These are phyloP conservation scores for Trichosanthes truncata DNA, from an alignment of 306 rosid species.

Conservation along the genomic window DNA sequence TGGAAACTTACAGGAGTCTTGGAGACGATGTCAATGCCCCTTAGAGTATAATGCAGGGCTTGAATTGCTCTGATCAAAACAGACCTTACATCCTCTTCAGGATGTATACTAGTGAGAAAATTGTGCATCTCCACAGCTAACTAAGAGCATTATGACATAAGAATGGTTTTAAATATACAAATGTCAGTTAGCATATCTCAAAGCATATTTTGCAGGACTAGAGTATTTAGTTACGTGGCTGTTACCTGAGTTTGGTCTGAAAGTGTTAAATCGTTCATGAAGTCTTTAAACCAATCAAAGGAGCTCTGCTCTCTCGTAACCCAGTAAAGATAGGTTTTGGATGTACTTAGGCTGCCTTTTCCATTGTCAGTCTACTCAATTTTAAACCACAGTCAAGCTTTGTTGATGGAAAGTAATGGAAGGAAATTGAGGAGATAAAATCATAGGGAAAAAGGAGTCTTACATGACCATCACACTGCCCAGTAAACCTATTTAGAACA, in stretches of 20 bases:
- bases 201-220: background rate
- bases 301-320: conserved; percentile 83
- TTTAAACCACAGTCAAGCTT: background rate
- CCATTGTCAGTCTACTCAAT: conserved; percentile 36
- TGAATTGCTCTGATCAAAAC: conserved; percentile 60
- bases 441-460: conserved; percentile 2
- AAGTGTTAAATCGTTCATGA: conserved; percentile 46
- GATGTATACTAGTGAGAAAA: conserved; percentile 65
- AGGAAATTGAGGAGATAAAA: background rate
- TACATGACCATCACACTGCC: background rate
- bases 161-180: background rate
- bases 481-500: conserved; percentile 20
- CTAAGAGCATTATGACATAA: conserved; percentile 17
- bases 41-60: conserved; percentile 51
- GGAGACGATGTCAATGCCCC: conserved; percentile 65
- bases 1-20: conserved; percentile 46
- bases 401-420: conserved; percentile 25
- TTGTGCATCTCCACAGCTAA: conserved; percentile 63
- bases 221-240: background rate
- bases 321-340: conserved; percentile 80
- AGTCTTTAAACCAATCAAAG: conserved; percentile 85
- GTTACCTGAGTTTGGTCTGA: conserved; percentile 53
- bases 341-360: conserved; percentile 37
- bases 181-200: background rate
- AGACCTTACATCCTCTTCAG: conserved; percentile 65